These are phyloP conservation scores for Oryza brachyantha DNA, from an alignment of 176 grass and related monocot species.

Conservation along the genomic window DNA sequence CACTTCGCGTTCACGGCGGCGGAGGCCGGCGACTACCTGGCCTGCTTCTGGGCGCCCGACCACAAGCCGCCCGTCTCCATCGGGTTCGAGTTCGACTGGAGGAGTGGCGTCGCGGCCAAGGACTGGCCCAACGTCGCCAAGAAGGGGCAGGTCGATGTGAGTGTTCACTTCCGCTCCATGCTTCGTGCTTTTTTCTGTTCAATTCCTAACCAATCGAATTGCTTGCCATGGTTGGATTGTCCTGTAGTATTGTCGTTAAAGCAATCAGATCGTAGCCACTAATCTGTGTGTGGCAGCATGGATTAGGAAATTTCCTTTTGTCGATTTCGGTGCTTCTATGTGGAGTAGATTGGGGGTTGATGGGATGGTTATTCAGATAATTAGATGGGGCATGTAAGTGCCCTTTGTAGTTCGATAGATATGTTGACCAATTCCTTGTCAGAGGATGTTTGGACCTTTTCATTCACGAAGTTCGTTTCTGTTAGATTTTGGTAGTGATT, in stretches of 20 bases:
- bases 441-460: background rate
- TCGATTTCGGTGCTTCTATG: background rate
- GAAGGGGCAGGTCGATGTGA: constrained; percentile 94
- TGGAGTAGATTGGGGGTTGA: background rate
- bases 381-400: background rate
- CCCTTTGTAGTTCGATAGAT: background rate
- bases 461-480: background rate
- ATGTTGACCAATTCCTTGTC: background rate
- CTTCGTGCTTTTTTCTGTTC: background rate
- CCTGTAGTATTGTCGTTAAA: background rate
- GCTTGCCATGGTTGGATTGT: background rate
- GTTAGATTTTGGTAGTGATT: background rate
- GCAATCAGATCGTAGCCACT: background rate
- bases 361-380: background rate
- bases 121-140: constrained; percentile 94
- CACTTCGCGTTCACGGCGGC: constrained; percentile 77
- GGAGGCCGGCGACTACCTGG: constrained; percentile 87
- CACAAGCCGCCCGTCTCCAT: constrained; percentile 64
- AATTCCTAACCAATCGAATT: background rate
- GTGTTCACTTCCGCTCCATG: constrained; percentile 11
- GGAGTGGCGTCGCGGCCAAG: constrained; percentile 73
- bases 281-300: background rate
- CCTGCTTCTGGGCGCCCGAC: constrained; percentile 87
- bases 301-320: background rate
- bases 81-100: constrained; percentile 87